Evolutionary conservation across 1,284 basidiomycete genomes (phyloP).

Genomic region (Hymenochaete sp.): DNA sequence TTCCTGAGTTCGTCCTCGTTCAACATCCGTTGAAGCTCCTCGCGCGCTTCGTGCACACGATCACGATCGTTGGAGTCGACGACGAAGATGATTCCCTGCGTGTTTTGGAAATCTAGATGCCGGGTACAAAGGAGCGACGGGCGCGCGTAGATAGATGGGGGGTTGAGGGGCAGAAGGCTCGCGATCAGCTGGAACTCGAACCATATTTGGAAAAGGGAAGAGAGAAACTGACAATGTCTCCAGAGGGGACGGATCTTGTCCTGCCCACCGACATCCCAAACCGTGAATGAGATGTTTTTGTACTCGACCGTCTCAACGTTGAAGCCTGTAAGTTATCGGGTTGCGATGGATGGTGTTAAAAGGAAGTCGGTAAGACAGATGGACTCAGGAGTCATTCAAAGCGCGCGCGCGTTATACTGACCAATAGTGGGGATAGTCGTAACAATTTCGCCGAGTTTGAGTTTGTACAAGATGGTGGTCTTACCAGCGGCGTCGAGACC

Average conservation of each 20-base stretch:
- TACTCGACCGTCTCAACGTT: constrained; percentile 96
- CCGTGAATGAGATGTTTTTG: constrained; percentile 89
- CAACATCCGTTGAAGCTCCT: constrained; percentile 99
- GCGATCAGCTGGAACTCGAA: too few species aligned
- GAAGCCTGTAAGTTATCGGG: constrained; percentile 66
- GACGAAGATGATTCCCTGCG: constrained; percentile 99
- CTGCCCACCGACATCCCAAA: constrained; percentile 87
- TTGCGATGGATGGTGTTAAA: neutral
- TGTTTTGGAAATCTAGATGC: constrained; percentile 95
- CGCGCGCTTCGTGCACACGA: constrained; percentile 97
- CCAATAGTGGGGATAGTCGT: constrained; percentile 99
- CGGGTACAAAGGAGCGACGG: neutral
- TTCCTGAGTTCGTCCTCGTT: constrained; percentile 99
- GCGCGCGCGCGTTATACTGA: too few species aligned
- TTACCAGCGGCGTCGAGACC: constrained; percentile 97
- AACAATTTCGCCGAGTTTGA: constrained; percentile 98
- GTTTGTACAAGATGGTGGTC: constrained; percentile 97
- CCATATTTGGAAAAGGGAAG: too few species aligned
- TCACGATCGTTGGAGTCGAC: constrained; percentile 99
- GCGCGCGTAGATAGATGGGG: too few species aligned
- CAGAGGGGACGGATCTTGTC: constrained; percentile 88
- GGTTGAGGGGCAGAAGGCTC: neutral
- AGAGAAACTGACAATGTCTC: constrained; percentile 80
- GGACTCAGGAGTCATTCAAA: too few species aligned
- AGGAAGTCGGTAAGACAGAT: too few species aligned